phyloP scores from a whole-genome alignment of 305 asterid species.

The Plantago coronopus region DNA sequence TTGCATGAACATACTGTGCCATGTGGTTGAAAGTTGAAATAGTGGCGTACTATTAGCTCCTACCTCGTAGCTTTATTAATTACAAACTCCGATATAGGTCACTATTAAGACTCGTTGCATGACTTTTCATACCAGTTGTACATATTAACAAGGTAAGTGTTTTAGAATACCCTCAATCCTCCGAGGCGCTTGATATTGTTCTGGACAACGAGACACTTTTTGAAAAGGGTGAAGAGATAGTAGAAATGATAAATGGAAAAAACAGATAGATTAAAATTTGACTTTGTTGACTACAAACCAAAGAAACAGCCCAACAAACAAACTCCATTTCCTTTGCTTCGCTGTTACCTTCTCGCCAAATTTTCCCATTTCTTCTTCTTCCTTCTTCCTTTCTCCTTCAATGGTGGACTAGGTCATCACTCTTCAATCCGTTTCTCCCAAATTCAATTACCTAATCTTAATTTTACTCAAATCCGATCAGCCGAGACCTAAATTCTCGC shows the following conservation, averaged over 20 bases:
- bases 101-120: no score
- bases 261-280: not conserved
- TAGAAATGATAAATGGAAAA: not conserved
- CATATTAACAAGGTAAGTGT: no score
- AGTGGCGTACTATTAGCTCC: no score
- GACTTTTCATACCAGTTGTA: no score
- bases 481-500: slow-evolving; percentile 23
- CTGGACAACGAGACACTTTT: no score
- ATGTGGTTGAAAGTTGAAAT: no score
- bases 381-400: slow-evolving; percentile 15
- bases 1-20: no score
- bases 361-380: slow-evolving; percentile 24
- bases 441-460: not conserved
- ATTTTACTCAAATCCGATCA: slow-evolving; percentile 19
- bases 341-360: slow-evolving; percentile 31
- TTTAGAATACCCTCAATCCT: no score
- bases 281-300: slow-evolving; percentile 16
- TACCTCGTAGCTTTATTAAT: no score
- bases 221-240: not conserved
- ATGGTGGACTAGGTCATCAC: slow-evolving; percentile 25
- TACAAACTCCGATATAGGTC: no score
- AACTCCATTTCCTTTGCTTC: slow-evolving; percentile 19
- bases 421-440: slow-evolving; percentile 18
- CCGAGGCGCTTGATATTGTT: no score
- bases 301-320: slow-evolving; percentile 33